A percentile compares a stretch with the other conserved stretches of the same genome.
Conservation (phyloP, 2,329 filamentous ascomycete species). For the Fusarium penzigii region DNA sequence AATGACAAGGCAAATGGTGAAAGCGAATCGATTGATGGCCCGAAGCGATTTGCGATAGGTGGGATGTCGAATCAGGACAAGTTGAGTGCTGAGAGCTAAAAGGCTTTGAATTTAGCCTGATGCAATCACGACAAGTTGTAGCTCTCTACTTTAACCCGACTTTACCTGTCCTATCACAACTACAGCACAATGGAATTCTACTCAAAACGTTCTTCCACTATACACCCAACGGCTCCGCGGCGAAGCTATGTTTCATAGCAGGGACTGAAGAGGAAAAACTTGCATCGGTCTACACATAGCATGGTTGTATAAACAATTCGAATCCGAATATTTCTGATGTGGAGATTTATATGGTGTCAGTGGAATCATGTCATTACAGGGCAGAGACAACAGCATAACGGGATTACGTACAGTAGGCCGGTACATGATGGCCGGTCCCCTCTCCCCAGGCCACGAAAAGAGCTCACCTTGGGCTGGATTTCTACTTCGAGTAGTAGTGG, state of each 20-base stretch:
- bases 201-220: no score
- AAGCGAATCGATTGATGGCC: background rate
- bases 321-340: no score
- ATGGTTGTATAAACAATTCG: no score
- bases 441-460: no score
- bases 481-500: conserved; percentile 6
- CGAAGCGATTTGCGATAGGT: background rate
- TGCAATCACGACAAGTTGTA: background rate
- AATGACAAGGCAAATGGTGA: background rate
- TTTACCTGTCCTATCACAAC: background rate
- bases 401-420: no score
- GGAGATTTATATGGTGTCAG: no score
- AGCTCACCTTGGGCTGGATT: no score
- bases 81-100: background rate
- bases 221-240: no score
- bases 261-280: background rate
- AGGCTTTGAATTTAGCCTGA: background rate
- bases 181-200: background rate
- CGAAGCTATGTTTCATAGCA: background rate
- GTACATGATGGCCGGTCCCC: no score
- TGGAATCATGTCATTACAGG: no score
- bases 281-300: no score
- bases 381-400: no score
- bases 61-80: background rate
- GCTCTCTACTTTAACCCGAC: background rate